Conservation (phyloP, 2,329 filamentous ascomycete genomes). For the Neopestalotiopsis sp. region DNA sequence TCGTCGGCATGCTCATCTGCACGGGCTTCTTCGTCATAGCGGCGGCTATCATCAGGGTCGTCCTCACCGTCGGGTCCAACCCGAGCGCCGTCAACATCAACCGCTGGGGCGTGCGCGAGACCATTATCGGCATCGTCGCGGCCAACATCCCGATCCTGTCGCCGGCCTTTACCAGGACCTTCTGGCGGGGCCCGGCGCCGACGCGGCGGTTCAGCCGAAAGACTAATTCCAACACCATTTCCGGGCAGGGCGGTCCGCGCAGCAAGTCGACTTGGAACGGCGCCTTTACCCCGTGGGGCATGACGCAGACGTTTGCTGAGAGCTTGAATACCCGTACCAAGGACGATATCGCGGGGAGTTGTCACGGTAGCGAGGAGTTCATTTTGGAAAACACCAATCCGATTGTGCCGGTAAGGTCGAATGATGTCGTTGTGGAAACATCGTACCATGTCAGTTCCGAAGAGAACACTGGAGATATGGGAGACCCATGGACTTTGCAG, state of each 20-base stretch:
- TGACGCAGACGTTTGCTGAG: conserved; percentile 17
- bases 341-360: not conserved
- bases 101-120: conserved; percentile 43
- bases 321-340: not conserved
- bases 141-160: conserved; percentile 41
- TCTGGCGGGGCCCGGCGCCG: conserved; percentile 30
- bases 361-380: conserved; percentile 17
- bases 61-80: conserved; percentile 34
- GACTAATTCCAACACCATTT: conserved; percentile 1
- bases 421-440: conserved; percentile 9
- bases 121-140: conserved; percentile 39
- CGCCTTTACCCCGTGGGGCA: not conserved
- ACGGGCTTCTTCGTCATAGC: conserved; percentile 42
- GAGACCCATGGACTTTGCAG: not conserved
- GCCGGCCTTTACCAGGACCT: conserved; percentile 34
- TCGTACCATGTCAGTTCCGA: conserved; percentile 1
- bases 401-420: not conserved
- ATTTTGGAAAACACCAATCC: conserved; percentile 10
- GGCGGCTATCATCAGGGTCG: conserved; percentile 39
- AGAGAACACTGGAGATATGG: not conserved
- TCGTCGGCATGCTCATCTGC: conserved; percentile 36
- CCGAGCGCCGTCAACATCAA: conserved; percentile 41
- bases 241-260: not conserved
- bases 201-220: not conserved
- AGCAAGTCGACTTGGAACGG: not conserved